A percentile compares a stretch with the other conserved stretches of the same genome.
phyloP scores from a whole-genome alignment of 106 monocot species.

The Alisma plantagoaquatica region DNA sequence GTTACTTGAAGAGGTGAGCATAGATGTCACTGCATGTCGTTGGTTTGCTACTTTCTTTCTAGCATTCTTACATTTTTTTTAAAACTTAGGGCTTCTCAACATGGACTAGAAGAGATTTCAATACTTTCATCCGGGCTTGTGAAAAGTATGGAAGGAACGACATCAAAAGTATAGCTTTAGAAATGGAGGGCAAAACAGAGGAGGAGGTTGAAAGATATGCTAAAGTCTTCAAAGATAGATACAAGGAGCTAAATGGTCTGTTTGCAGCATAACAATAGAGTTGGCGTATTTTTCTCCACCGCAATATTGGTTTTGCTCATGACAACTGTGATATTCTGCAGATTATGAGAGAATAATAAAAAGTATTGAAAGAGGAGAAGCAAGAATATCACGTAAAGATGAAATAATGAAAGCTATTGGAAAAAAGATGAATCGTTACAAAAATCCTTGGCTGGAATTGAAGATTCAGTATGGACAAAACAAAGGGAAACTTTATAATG shows the following conservation, averaged over 20 bases:
- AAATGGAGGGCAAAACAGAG: slow-evolving; percentile 86
- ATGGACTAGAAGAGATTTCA: slow-evolving; percentile 92
- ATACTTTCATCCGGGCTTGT: slow-evolving; percentile 86
- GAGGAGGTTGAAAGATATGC: slow-evolving; percentile 95
- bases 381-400: slow-evolving; percentile 81
- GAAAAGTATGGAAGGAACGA: slow-evolving; percentile 90
- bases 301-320: background rate
- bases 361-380: slow-evolving; percentile 97
- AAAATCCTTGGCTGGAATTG: slow-evolving; percentile 93
- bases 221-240: slow-evolving; percentile 79
- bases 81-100: slow-evolving; percentile 79
- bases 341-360: slow-evolving; percentile 96
- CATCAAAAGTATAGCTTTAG: slow-evolving; percentile 80
- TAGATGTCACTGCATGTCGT: background rate
- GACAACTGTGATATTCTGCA: slow-evolving; percentile 3
- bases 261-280: background rate
- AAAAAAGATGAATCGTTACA: slow-evolving; percentile 90
- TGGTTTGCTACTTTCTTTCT: background rate
- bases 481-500: slow-evolving; percentile 95
- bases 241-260: slow-evolving; percentile 83
- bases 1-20: slow-evolving; percentile 68
- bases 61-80: background rate
- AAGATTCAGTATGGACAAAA: slow-evolving; percentile 99
- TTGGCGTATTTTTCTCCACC: background rate
- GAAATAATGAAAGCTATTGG: slow-evolving; percentile 96